Evolutionary conservation across 2,329 filamentous ascomycete species (phyloP).

Genomic region (Botrytis cinerea): DNA sequence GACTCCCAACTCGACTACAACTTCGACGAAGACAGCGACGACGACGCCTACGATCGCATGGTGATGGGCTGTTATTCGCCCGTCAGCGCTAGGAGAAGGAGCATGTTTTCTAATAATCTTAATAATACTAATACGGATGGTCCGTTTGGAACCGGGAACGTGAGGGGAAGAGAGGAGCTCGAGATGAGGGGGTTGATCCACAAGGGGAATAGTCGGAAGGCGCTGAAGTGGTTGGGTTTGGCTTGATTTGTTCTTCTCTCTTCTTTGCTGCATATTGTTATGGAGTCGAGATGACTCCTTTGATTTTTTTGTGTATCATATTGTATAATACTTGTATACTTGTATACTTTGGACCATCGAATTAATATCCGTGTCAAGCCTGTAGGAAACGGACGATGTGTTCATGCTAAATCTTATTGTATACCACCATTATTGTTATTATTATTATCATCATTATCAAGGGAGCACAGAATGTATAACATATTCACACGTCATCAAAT

Average conservation of each 20-base stretch:
- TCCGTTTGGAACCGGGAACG: background rate
- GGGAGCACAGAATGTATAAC: background rate
- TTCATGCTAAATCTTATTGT: background rate
- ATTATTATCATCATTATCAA: background rate
- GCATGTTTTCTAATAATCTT: slow-evolving; percentile 6
- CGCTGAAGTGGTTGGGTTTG: slow-evolving; percentile 45
- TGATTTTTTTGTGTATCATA: background rate
- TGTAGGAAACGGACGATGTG: background rate
- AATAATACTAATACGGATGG: background rate
- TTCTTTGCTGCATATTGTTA: background rate
- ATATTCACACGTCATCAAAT: background rate
- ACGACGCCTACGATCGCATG: slow-evolving; percentile 42
- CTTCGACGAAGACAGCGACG: slow-evolving; percentile 40
- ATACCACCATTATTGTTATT: background rate
- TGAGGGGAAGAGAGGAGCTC: slow-evolving; percentile 19
- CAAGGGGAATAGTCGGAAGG: slow-evolving; percentile 42
- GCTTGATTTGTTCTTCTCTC: slow-evolving; percentile 28
- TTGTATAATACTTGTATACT: background rate
- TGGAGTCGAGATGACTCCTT: background rate
- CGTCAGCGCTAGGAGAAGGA: slow-evolving; percentile 27
- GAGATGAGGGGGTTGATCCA: slow-evolving; percentile 3
- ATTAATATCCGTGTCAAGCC: background rate
- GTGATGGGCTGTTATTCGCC: slow-evolving; percentile 35
- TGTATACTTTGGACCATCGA: background rate
- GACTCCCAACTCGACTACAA: background rate